Evolutionary conservation across 176 grass and related monocot species (phyloP).

Genomic region (Rhynchospora breviuscula): DNA sequence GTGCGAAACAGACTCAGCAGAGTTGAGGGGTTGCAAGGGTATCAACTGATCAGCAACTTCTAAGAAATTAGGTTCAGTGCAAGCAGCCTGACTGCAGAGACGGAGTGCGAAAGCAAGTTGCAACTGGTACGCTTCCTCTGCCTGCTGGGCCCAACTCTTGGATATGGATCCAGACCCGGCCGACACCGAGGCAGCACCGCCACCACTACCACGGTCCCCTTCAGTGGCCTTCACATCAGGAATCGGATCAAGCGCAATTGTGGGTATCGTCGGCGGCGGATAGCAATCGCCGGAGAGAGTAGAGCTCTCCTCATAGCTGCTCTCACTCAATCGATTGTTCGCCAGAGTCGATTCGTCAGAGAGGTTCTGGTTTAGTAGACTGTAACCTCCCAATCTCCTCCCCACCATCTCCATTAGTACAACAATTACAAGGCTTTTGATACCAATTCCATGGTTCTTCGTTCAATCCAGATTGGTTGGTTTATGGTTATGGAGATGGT

Average conservation of each 20-base stretch:
- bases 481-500: neutral
- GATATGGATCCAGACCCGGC: constrained; percentile 26
- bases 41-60: constrained; percentile 10
- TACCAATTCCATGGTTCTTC: neutral
- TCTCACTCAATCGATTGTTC: constrained; percentile 45
- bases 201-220: neutral
- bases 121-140: constrained; percentile 82
- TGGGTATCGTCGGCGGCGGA: constrained; percentile 26
- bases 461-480: neutral
- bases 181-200: neutral
- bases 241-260: neutral
- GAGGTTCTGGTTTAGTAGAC: constrained; percentile 28
- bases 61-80: constrained; percentile 62
- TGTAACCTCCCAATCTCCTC: constrained; percentile 26
- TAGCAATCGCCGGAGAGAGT: constrained; percentile 32
- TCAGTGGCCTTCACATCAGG: constrained; percentile 10
- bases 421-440: neutral
- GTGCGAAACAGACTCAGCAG: constrained; percentile 46
- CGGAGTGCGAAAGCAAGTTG: constrained; percentile 85
- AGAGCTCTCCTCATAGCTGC: constrained; percentile 51
- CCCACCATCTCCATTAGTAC: constrained; percentile 21
- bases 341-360: constrained; percentile 8
- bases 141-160: constrained; percentile 95
- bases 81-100: constrained; percentile 69
- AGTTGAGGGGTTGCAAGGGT: constrained; percentile 24